These are phyloP conservation scores for Ophiocytium majus DNA, from an alignment of 352 stramenopile species.

Conservation along the genomic window DNA sequence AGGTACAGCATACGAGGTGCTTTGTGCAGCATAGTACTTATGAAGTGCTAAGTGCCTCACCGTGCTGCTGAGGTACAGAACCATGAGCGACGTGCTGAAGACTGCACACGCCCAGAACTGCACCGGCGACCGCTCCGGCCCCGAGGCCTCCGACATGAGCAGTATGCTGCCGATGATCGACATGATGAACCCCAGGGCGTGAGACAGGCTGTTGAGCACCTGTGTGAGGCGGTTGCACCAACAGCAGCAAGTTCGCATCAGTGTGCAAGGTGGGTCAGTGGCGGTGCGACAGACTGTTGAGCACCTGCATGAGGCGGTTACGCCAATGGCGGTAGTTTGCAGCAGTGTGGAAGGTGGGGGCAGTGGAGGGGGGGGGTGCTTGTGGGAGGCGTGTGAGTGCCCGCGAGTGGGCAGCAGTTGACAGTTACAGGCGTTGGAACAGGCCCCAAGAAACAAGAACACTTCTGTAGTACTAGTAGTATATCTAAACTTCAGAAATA, in stretches of 20 bases:
- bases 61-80: constrained; percentile 59
- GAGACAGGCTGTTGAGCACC: constrained; percentile 59
- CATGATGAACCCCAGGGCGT: constrained; percentile 57
- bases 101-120: constrained; percentile 59
- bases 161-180: constrained; percentile 56
- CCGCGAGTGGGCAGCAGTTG: no score
- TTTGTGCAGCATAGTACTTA: constrained; percentile 55
- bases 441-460: no score
- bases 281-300: constrained; percentile 59
- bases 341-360: background rate
- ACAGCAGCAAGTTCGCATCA: no score
- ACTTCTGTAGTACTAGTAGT: no score
- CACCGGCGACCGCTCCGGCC: constrained; percentile 41
- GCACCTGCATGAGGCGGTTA: constrained; percentile 33
- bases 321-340: background rate
- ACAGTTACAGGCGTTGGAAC: no score
- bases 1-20: no score
- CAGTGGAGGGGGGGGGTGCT: background rate
- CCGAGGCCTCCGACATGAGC: constrained; percentile 59
- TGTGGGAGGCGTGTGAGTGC: background rate
- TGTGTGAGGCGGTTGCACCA: background rate
- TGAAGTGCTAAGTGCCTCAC: constrained; percentile 52
- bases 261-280: no score
- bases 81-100: constrained; percentile 57
- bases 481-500: no score